phyloP scores from a whole-genome alignment of 2,329 filamentous ascomycete genomes.

The Chrysoporthe cubensis region DNA sequence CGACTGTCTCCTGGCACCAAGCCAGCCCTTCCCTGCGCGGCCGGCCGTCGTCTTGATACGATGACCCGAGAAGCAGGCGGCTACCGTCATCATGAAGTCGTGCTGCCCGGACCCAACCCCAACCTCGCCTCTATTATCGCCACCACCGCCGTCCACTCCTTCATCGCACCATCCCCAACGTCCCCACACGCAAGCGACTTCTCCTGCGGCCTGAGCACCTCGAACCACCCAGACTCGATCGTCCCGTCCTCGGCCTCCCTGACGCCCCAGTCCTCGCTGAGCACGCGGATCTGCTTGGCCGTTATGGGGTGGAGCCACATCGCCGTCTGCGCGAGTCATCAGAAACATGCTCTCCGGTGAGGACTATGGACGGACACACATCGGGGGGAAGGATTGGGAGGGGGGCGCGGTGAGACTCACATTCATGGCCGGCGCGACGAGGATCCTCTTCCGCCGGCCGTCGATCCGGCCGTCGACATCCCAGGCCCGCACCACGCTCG shows the following conservation, averaged over 20 bases:
- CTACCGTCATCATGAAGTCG: background rate
- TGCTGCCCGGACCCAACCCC: slow-evolving; percentile 33
- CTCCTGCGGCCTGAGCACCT: slow-evolving; percentile 72
- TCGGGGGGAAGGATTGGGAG: background rate
- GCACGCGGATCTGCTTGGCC: slow-evolving; percentile 66
- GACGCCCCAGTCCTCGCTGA: slow-evolving; percentile 76
- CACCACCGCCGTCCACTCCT: slow-evolving; percentile 78
- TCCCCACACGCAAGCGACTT: slow-evolving; percentile 87
- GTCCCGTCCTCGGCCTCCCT: slow-evolving; percentile 36
- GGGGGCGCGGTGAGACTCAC: slow-evolving; percentile 12
- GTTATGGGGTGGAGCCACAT: slow-evolving; percentile 93
- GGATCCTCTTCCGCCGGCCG: slow-evolving; percentile 63
- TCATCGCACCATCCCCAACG: slow-evolving; percentile 81
- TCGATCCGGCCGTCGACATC: slow-evolving; percentile 71
- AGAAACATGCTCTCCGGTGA: background rate
- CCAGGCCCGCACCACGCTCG: slow-evolving; percentile 81
- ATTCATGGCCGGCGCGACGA: slow-evolving; percentile 62
- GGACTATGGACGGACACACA: no score
- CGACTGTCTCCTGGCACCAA: background rate
- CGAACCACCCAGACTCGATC: slow-evolving; percentile 52
- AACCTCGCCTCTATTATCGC: slow-evolving; percentile 60
- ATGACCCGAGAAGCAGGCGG: background rate
- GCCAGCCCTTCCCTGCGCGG: background rate
- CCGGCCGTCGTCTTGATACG: background rate
- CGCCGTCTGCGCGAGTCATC: slow-evolving; percentile 41